Percentiles rank a stretch among this genome's conserved stretches.
Evolutionary conservation across 2,329 filamentous ascomycete species (phyloP).

Genomic region (Microsporum audouinii): DNA sequence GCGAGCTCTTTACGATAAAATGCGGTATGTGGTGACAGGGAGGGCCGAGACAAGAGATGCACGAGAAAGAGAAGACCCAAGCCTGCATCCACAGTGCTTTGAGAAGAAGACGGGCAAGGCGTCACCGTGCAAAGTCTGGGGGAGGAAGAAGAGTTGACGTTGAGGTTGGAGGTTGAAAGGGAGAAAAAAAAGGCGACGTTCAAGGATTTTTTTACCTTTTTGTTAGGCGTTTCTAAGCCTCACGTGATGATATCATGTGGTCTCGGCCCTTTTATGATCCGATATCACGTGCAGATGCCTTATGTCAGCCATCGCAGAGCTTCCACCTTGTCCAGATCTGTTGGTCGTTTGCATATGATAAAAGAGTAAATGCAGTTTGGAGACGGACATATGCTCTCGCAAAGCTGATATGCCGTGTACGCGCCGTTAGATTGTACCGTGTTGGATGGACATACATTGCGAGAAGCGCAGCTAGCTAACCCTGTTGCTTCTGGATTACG

Average conservation of each 20-base stretch:
- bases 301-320: background rate
- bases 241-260: background rate
- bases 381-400: no score
- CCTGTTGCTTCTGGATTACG: background rate
- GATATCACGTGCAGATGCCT: background rate
- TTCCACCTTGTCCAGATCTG: background rate
- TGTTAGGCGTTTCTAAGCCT: background rate
- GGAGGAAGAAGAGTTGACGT: conserved; percentile 1
- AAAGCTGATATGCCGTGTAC: background rate
- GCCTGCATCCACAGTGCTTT: no score
- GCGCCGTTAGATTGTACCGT: background rate
- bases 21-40: background rate
- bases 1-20: background rate
- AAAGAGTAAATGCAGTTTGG: no score
- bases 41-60: background rate
- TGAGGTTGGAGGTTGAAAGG: background rate
- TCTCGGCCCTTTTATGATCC: background rate
- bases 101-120: no score
- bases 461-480: background rate
- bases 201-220: background rate
- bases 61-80: background rate
- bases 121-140: background rate
- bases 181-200: background rate
- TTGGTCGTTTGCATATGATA: no score
- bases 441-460: background rate